These are phyloP conservation scores for Phaeophleospora eucalypticola DNA, from an alignment of 2,329 filamentous ascomycete genomes.

Conservation along the genomic window DNA sequence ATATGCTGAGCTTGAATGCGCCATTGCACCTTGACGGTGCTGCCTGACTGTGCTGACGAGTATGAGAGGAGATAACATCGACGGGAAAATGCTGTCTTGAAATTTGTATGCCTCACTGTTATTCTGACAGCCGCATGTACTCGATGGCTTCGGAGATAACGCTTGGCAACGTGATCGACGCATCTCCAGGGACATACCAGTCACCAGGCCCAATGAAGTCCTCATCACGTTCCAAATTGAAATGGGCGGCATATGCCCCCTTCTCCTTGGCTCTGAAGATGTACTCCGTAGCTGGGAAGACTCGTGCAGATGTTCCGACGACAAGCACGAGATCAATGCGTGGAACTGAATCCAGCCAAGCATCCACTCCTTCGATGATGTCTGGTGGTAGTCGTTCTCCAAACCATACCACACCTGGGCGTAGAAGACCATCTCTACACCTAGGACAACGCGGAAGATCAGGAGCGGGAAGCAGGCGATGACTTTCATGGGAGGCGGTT, in stretches of 20 bases:
- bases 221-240: constrained; percentile 56
- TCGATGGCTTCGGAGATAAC: too few relatives aligned
- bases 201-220: not conserved
- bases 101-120: too few relatives aligned
- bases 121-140: too few relatives aligned
- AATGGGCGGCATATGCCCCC: constrained; percentile 69
- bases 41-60: too few relatives aligned
- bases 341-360: constrained; percentile 55
- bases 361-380: constrained; percentile 59
- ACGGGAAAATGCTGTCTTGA: too few relatives aligned
- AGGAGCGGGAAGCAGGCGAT: constrained; percentile 35
- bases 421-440: constrained; percentile 62
- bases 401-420: constrained; percentile 90
- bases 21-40: too few relatives aligned
- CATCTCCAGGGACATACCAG: not conserved
- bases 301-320: constrained; percentile 76
- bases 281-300: constrained; percentile 77
- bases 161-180: not conserved
- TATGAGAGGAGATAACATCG: too few relatives aligned
- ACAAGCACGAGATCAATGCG: constrained; percentile 77
- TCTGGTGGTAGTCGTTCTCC: constrained; percentile 64
- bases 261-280: constrained; percentile 57
- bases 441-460: constrained; percentile 72
- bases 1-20: too few relatives aligned
- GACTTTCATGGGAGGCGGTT: not conserved